phyloP scores from a whole-genome alignment of 1,139 yeast species.

The Meyerozyma athensensis region DNA sequence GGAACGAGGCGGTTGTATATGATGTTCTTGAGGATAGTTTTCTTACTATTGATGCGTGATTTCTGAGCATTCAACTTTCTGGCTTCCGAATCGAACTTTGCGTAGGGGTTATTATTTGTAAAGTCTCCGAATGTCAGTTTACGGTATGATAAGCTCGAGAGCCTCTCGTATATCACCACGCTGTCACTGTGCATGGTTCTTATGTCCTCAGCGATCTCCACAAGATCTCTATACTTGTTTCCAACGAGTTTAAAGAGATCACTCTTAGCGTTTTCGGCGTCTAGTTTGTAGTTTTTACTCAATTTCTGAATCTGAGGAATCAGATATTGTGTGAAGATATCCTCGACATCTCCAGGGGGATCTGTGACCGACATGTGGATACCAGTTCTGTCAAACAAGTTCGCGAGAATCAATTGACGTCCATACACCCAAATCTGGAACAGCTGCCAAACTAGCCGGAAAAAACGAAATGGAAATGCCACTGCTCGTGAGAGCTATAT shows the following conservation, averaged over 20 bases:
- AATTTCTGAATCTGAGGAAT: constrained; percentile 33
- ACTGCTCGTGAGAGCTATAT: too few species aligned
- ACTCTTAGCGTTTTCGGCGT: constrained; percentile 22
- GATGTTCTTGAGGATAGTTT: constrained; percentile 25
- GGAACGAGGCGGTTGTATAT: constrained; percentile 25
- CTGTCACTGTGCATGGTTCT: constrained; percentile 47
- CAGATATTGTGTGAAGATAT: constrained; percentile 29
- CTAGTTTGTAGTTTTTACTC: constrained; percentile 24
- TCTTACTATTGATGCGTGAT: constrained; percentile 9
- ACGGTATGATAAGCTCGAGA: constrained; percentile 32
- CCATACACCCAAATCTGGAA: too few species aligned
- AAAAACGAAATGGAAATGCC: too few species aligned
- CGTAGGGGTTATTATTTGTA: constrained; percentile 16
- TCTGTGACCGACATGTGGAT: constrained; percentile 1
- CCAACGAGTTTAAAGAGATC: constrained; percentile 61
- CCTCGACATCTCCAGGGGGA: constrained; percentile 23
- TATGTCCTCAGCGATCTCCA: constrained; percentile 66
- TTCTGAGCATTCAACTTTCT: constrained; percentile 15
- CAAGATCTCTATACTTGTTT: constrained; percentile 58
- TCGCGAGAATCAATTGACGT: too few species aligned
- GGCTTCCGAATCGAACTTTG: constrained; percentile 18
- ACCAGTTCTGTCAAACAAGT: constrained; percentile 1
- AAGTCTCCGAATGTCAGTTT: constrained; percentile 28
- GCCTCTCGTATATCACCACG: constrained; percentile 20
- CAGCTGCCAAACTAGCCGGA: too few species aligned